Evolutionary conservation across 371 early-diverging fungal genomes (phyloP), one percentile per base, ranked within the genome.

Genomic region (Mortierella sp.): DNA sequence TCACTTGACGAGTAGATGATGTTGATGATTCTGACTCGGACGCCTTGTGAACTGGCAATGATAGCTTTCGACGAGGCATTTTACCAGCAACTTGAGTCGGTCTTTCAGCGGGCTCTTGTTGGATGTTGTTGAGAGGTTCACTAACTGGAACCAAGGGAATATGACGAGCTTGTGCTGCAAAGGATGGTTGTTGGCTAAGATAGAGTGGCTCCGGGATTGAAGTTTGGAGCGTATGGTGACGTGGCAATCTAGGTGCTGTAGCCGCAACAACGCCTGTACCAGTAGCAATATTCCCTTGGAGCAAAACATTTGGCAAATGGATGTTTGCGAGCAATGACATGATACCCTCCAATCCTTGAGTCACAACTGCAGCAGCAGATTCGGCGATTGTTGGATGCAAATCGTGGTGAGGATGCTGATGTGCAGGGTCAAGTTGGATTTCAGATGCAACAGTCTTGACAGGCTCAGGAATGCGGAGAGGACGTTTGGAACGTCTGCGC

Each of bases 371-470:
- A 16, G 77, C 54, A 1, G 77, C 71, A 16, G 72, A 22, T 28
- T 71, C 71, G 6, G 30, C 22, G 5, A 76, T 28, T 26, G 71
- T 63, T 4, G 72, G 77, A 43, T 76, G 72, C 59, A 76, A 32
- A n/a, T 76, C 77, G 10, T 76, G 77, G 30, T 67, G 77, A 9
- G 70, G 40, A 37, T 67, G 72, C 52, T 55, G 55, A 16, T 67
- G 77, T 9, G 39, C 59, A 8, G 54, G 24, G 18, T 72, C 77
- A 16, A 77, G 65, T 32, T 71, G 77, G 5, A 72, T 32, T 58
- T 77, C 77, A n/a, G 24, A 10, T 11, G 20, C 55, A 26, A 55
- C 26, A 16, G 24, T 10, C 4, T 12, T 18, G 9, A 10, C 11
- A 51, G 64, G 26, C 8, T 43, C 20, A 51, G 55, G 20, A 9